Base-by-base conservation (phyloP, 2,329 filamentous ascomycete genomes). In the Emmonsiellopsis sp. region DNA sequence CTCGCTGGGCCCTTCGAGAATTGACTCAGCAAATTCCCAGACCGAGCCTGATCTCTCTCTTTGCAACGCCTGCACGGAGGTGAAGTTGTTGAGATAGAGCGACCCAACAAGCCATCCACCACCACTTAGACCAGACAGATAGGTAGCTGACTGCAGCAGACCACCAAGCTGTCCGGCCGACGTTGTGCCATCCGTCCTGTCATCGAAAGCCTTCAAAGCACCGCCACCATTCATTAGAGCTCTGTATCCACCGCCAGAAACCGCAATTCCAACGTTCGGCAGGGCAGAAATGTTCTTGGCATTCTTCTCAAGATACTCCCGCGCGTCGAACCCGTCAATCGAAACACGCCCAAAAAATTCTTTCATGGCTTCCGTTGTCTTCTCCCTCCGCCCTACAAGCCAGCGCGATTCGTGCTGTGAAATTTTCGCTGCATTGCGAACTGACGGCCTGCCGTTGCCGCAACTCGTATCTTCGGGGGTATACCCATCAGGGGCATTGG, bases 31-130 rank as follows among this genome's bases (percentile, higher is more conserved):
- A 58, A 87, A 80, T 55, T 85, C 75, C 84, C 84, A 87, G 1
- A 86, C 66, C 10, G 71, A 70, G 5, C 72, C 73, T 2, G 64
- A 55, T 3, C 63, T 62, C 7, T 77, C 72, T 37, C 76, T 65
- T 26, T 75, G 69, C 50, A 89, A 76, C 56, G 70, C 67, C 46
- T 79, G 70, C 3, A 91, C 79, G 0, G 84, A 82, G 8, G 83
- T 86, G 66, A 89, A 94, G 73, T 94, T 94, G 67, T 85, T 84
- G 61, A 83, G 75, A 56, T 82, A 91, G 8, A 95, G 74, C 52
- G 85, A 89, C n/a, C 88, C 87, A 4, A 94, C 80, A 15, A 94
- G 76, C 90, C 90, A 95, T 50, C 84, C 82, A 52, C 89, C 89
- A 32, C 90, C 89, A 7, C 87, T 92, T 2, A 95, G 76, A 7